Percentiles rank a stretch among this genome's conserved stretches.
Evolutionary conservation across 441 rosid genomes (phyloP).

Genomic region (Populus hybrid): DNA sequence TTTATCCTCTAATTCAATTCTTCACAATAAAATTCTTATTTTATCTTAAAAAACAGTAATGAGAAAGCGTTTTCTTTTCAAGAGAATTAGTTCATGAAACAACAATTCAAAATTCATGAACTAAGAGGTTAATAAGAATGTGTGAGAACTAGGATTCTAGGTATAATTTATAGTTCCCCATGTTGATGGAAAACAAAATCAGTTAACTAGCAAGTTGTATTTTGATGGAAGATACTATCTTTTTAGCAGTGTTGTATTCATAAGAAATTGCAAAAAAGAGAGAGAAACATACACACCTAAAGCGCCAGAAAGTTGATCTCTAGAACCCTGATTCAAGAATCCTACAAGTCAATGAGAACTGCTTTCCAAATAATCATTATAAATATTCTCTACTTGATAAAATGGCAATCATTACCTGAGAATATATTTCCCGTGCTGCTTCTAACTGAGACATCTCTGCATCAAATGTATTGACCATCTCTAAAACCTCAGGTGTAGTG

Average conservation of each 20-base stretch:
- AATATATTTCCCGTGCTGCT: slow-evolving; percentile 78
- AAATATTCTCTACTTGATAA: slow-evolving; percentile 14
- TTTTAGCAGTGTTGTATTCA: not conserved
- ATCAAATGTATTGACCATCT: slow-evolving; percentile 70
- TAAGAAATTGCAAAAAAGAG: not conserved
- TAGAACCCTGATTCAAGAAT: slow-evolving; percentile 51
- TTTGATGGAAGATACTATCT: not conserved
- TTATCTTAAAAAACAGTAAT: not conserved
- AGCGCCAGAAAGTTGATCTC: slow-evolving; percentile 51
- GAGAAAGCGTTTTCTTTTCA: not conserved
- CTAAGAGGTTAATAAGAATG: not conserved
- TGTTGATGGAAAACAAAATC: not conserved
- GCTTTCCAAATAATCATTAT: slow-evolving; percentile 6
- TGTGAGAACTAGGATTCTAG: not conserved
- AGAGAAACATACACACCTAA: slow-evolving; percentile 42
- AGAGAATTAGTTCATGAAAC: not conserved
- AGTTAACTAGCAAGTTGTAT: not conserved
- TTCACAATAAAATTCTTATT: not conserved
- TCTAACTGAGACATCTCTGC: slow-evolving; percentile 96
- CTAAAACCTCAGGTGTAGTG: slow-evolving; percentile 93
- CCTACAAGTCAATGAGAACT: slow-evolving; percentile 28
- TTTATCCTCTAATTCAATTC: not conserved
- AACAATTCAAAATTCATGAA: not conserved
- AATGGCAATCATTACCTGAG: slow-evolving; percentile 55
- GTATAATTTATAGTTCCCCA: not conserved